Conservation (phyloP, 2,329 filamentous ascomycete genomes). For the Colletotrichum caudatum region DNA sequence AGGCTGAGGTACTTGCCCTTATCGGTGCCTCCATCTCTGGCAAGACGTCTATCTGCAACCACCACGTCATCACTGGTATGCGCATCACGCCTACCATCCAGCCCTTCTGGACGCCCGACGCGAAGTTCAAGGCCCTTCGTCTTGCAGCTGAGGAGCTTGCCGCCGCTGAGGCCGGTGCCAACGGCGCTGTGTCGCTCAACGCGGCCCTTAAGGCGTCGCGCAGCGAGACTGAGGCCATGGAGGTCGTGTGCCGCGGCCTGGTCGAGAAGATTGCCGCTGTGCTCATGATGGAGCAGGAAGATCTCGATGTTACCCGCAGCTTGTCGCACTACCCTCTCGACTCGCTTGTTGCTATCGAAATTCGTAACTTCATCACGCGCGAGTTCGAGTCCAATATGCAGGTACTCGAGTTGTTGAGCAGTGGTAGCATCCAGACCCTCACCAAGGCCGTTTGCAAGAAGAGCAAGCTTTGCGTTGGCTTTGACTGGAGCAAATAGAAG, state of each 20-base stretch:
- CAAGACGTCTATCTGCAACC: constrained; percentile 55
- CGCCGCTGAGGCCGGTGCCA: constrained; percentile 49
- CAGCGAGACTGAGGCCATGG: constrained; percentile 58
- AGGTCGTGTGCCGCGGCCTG: constrained; percentile 58
- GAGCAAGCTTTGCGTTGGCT: constrained; percentile 52
- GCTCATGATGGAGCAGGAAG: constrained; percentile 62
- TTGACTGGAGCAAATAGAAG: constrained; percentile 39
- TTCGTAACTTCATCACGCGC: constrained; percentile 63
- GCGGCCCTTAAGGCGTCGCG: constrained; percentile 57
- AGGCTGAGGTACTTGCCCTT: constrained; percentile 66
- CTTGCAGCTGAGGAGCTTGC: constrained; percentile 55
- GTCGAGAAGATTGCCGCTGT: constrained; percentile 61
- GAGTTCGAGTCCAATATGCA: constrained; percentile 65
- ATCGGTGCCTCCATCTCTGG: constrained; percentile 64
- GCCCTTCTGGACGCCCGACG: constrained; percentile 67
- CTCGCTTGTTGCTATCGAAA: constrained; percentile 62
- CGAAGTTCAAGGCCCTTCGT: constrained; percentile 65
- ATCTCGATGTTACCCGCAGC: constrained; percentile 58
- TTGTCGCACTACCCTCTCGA: constrained; percentile 59
- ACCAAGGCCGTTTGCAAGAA: constrained; percentile 62
- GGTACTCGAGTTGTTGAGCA: constrained; percentile 66
- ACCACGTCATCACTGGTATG: constrained; percentile 67
- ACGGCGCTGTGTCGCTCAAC: constrained; percentile 54
- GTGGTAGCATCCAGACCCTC: constrained; percentile 62
- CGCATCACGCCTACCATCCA: constrained; percentile 59